These are phyloP conservation scores for Artemisia annua DNA, from an alignment of 129 eudicot species.

Conservation along the genomic window DNA sequence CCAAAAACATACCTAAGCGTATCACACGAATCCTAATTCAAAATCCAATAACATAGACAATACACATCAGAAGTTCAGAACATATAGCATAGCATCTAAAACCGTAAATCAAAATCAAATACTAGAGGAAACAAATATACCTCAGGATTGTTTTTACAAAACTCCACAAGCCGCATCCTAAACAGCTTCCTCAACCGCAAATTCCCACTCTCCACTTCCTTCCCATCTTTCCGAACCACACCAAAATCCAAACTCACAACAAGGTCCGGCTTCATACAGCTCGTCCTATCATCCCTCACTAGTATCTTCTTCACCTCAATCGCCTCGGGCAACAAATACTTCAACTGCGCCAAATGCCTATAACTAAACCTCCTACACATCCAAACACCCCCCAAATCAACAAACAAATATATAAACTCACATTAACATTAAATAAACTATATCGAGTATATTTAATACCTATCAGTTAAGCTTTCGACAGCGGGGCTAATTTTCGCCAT, in stretches of 20 bases:
- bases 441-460: constrained; percentile 34
- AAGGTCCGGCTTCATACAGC: constrained; percentile 85
- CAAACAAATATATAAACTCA: neutral
- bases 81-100: no score
- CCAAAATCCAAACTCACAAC: constrained; percentile 40
- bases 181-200: constrained; percentile 59
- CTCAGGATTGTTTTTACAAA: constrained; percentile 61
- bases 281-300: constrained; percentile 61
- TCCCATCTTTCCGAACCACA: constrained; percentile 40
- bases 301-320: constrained; percentile 66
- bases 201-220: constrained; percentile 33
- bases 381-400: neutral
- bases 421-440: neutral
- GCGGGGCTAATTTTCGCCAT: constrained; percentile 55
- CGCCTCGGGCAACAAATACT: constrained; percentile 75
- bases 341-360: constrained; percentile 77
- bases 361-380: constrained; percentile 65
- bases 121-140: constrained; percentile 30
- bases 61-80: no score
- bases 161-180: constrained; percentile 53
- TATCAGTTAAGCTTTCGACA: constrained; percentile 65
- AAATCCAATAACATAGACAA: no score
- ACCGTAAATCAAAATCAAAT: neutral
- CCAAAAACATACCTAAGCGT: no score
- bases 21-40: no score